phyloP scores from a whole-genome alignment of 2,329 filamentous ascomycete species.

The Dendryphion nanum region DNA sequence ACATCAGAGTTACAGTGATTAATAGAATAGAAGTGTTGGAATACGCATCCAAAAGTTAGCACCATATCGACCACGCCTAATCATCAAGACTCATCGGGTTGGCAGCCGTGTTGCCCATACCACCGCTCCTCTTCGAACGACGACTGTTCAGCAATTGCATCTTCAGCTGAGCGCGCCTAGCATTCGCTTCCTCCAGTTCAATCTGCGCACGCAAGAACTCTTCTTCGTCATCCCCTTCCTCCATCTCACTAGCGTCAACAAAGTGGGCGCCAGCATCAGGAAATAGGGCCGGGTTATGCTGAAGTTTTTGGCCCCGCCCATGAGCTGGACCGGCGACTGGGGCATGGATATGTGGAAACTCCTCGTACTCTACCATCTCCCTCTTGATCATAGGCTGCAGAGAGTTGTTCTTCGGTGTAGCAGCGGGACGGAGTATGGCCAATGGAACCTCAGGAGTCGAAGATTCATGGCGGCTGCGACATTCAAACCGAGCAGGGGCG shows the following conservation, averaged over 20 bases:
- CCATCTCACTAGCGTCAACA: conserved; percentile 3
- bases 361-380: too few species aligned
- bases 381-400: not conserved
- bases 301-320: not conserved
- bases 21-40: too few species aligned
- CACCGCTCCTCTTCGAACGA: not conserved
- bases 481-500: not conserved
- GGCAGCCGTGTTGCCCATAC: not conserved
- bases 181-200: conserved; percentile 3
- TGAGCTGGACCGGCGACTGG: not conserved
- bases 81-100: not conserved
- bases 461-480: not conserved
- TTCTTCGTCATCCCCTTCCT: conserved; percentile 4
- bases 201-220: conserved; percentile 2
- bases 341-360: not conserved
- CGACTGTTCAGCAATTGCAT: conserved; percentile 1
- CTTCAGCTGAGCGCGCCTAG: conserved; percentile 2
- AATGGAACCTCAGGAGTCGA: not conserved
- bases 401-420: not conserved
- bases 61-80: not conserved
- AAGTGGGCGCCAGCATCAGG: not conserved
- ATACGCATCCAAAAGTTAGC: not conserved
- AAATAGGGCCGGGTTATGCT: not conserved
- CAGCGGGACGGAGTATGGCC: not conserved
- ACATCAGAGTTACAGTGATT: too few species aligned